Base-by-base conservation (phyloP, 2,329 filamentous ascomycete genomes). In the Ophiobolus disseminans region DNA sequence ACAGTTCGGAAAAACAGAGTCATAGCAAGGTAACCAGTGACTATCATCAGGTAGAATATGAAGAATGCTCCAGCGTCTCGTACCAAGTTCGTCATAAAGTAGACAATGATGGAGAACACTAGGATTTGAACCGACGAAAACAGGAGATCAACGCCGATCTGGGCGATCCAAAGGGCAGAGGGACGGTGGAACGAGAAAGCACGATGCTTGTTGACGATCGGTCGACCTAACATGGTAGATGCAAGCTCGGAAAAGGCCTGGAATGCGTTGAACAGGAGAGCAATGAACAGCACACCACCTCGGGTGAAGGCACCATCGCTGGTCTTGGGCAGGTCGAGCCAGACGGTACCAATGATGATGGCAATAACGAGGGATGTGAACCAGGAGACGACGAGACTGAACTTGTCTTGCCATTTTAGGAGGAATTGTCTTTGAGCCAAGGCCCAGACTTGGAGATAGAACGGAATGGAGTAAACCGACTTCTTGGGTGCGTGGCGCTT, bases 221-320 rank as follows among this genome's bases (percentile, higher is more conserved):
- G 81, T 7, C 91, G 82, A 1, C 87, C 89, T 13, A 86, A 75
- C 88, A 94, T 93, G 1, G 87, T 88, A 9, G 82, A 80, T 0
- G 82, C 87, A 0, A 96, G 75, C 70, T 95, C 90, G 0, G 87
- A 84, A 66, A 94, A 92, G 19, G 90, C 89, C 65, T 91, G 86
- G 73, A 95, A 93, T n/a, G 88, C 88, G 69, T 93, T 93, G 80
- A 93, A 93, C 4, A 95, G 75, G 1, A 95, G 81, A 17, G 88
- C 79, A 44, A 91, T 85, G 75, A 95, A 95, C 40, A 95, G 78
- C 1, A 93, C 82, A 76, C 90, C 90, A 55, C 90, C 90, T 68
- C 90, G 86, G 58, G 86, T 89, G 73, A 94, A 95, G 3, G 89
- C 88, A 30, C 86, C 89, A 23, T 84, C 83, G 1, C 77, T 80